These are phyloP conservation scores for Blakeslea trispora DNA, from an alignment of 371 early-diverging fungal genomes.

Conservation along the genomic window DNA sequence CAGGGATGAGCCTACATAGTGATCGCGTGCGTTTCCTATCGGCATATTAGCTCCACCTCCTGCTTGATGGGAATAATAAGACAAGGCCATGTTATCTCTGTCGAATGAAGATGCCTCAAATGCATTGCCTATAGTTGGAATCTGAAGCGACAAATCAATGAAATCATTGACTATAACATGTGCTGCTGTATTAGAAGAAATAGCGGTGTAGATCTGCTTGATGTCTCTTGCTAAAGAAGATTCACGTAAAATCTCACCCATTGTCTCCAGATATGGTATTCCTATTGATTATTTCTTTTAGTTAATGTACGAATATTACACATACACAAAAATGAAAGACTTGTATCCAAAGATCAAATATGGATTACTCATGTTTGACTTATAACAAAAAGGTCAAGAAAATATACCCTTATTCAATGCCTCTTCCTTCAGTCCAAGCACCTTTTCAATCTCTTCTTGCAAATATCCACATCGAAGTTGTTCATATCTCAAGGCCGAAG, in stretches of 20 bases:
- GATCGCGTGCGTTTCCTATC: conserved; percentile 16
- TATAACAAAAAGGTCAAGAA: no score
- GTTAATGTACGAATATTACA: no score
- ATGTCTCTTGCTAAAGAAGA: conserved; percentile 65
- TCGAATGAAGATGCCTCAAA: neutral
- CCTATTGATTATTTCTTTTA: conserved; percentile 10
- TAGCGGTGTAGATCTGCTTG: conserved; percentile 59
- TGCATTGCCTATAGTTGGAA: conserved; percentile 47
- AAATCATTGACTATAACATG: conserved; percentile 79
- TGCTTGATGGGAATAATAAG: conserved; percentile 15
- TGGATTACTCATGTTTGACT: neutral
- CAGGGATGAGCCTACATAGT: conserved; percentile 28
- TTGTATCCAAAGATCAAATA: no score
- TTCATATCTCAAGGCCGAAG: conserved; percentile 80
- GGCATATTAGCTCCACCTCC: conserved; percentile 1
- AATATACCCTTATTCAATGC: conserved; percentile 47
- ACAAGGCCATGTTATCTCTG: conserved; percentile 9
- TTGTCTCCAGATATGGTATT: conserved; percentile 40
- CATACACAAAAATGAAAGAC: no score
- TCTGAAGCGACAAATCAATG: conserved; percentile 75
- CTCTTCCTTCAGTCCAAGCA: conserved; percentile 64
- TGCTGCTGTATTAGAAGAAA: conserved; percentile 57
- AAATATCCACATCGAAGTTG: conserved; percentile 82
- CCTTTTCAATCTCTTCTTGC: conserved; percentile 72
- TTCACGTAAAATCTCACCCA: conserved; percentile 37